A percentile compares a stretch with the other conserved stretches of the same genome.
Evolutionary conservation across 805 yeast species (phyloP).

Genomic region (Huiozyma naganishii): DNA sequence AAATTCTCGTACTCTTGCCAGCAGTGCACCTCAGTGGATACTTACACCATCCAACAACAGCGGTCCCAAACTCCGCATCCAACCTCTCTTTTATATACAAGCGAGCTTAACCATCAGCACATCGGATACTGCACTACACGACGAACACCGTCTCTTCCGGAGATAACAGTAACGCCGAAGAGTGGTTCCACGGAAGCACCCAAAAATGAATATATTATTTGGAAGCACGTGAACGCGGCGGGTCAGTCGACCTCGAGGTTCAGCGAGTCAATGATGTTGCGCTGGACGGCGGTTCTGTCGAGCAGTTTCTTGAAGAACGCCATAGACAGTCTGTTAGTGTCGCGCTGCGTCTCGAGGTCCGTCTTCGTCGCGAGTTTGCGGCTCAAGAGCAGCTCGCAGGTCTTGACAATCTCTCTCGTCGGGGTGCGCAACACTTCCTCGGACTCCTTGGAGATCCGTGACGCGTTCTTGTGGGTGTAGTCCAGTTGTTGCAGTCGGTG

Average conservation of each 20-base stretch:
- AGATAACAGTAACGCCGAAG: too few species aligned
- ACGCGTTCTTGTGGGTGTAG: conserved; percentile 68
- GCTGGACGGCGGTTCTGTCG: conserved; percentile 16
- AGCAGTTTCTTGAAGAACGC: conserved; percentile 18
- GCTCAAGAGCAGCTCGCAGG: conserved; percentile 22
- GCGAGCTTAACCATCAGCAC: too few species aligned
- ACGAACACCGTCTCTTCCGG: too few species aligned
- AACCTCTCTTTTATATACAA: too few species aligned
- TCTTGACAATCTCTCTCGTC: conserved; percentile 53
- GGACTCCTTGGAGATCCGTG: conserved; percentile 71
- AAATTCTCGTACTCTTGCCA: too few species aligned
- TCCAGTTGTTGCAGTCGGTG: conserved; percentile 54
- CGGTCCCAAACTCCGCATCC: too few species aligned
- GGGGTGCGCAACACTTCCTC: conserved; percentile 75
- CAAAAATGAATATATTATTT: too few species aligned
- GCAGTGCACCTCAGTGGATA: too few species aligned
- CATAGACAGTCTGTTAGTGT: conserved; percentile 17
- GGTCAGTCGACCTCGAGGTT: conserved; percentile 23
- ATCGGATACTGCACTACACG: too few species aligned
- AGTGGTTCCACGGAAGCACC: too few species aligned
- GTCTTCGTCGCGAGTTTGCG: conserved; percentile 16
- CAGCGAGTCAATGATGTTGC: conserved; percentile 14
- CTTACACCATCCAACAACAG: too few species aligned
- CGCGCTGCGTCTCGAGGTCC: conserved; percentile 18
- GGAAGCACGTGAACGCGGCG: background rate